A percentile compares a stretch with the other conserved stretches of the same genome.
Conservation (phyloP, 768 basidiomycete genomes). For the Thelephora ganbajun region DNA sequence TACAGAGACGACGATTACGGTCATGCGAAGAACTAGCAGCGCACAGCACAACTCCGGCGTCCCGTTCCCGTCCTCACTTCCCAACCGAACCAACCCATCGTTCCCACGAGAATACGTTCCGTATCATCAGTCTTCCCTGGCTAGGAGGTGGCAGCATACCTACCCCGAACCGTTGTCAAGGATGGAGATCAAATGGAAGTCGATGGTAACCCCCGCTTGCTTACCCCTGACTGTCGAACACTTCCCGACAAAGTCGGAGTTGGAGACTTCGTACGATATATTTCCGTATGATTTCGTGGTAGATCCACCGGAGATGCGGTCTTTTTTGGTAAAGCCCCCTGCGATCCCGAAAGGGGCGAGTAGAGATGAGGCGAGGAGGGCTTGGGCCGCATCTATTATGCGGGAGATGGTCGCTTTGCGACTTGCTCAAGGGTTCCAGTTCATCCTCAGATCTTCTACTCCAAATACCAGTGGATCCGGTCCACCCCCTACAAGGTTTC, state of each 20-base stretch:
- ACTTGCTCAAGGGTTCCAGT: constrained; percentile 89
- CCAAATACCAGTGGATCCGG: constrained; percentile 19
- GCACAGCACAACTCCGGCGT: constrained; percentile 22
- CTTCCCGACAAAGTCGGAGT: constrained; percentile 63
- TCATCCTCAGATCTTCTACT: constrained; percentile 42
- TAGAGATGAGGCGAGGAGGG: constrained; percentile 44
- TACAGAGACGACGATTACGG: constrained; percentile 37
- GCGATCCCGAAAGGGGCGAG: constrained; percentile 24
- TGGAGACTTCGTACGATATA: constrained; percentile 66
- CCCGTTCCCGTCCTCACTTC: constrained; percentile 33
- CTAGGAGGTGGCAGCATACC: constrained; percentile 82
- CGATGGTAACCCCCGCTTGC: constrained; percentile 72
- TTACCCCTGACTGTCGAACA: constrained; percentile 86
- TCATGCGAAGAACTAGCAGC: constrained; percentile 39
- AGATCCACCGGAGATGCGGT: constrained; percentile 70
- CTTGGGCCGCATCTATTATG: constrained; percentile 75
- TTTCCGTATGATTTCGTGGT: constrained; percentile 84
- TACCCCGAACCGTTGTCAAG: constrained; percentile 61
- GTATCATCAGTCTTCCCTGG: constrained; percentile 57
- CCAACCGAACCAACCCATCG: constrained; percentile 48
- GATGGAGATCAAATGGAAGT: constrained; percentile 87
- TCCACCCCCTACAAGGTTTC: background rate
- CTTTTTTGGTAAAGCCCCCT: constrained; percentile 71
- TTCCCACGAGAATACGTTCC: constrained; percentile 43
- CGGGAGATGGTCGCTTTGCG: constrained; percentile 88